Base-by-base conservation (phyloP, 225 moss, liverwort and hornwort species). In the Bryum argenteum region DNA sequence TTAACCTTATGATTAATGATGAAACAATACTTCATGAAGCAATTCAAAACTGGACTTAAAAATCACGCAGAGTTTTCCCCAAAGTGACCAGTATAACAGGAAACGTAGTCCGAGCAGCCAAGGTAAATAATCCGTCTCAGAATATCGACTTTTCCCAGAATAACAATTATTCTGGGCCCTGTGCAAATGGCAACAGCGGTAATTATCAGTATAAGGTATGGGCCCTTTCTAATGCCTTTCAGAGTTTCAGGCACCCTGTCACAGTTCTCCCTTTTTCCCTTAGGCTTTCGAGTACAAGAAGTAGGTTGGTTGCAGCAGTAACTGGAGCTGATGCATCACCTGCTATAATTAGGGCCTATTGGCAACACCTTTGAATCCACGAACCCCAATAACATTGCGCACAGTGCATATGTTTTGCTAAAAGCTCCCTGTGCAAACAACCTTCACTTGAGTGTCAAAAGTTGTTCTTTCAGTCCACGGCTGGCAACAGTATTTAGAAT, bases 191-290 rank as follows among this genome's bases (percentile, higher is more conserved):
- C 42, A 56, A 15, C 39, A 56, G 21, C 18, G 37, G 63, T 51
- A 71, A 67, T 28, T 61, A 40, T 65, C 47, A 61, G 54, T 33
- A 33, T 33, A 33, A 33, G 19, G 10, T 42, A 50, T 57, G 48
- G 63, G 41, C 9, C 44, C 58, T 72, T 63, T 76, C 42, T 23
- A 28, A 50, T 22, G 12, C 74, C 73, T 78, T 82, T 78, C 74
- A 71, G 78, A 66, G 69, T 78, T 82, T 78, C 74, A 71, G 78
- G 71, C 66, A 42, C 54, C 70, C 61, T 78, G 78, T 78, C 82
- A n/a, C 78, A 21, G 4, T 78, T 70, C 66, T 61, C 54, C 70
- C 42, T 82, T 78, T 74, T 6, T 6, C 33, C 33, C 54, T 4
- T 40, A 17, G 17, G 47, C 70, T 82, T 71, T 74, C 60, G n/a